Conservation (phyloP, 2,329 filamentous ascomycete species). For the Cladosporium sp. region DNA sequence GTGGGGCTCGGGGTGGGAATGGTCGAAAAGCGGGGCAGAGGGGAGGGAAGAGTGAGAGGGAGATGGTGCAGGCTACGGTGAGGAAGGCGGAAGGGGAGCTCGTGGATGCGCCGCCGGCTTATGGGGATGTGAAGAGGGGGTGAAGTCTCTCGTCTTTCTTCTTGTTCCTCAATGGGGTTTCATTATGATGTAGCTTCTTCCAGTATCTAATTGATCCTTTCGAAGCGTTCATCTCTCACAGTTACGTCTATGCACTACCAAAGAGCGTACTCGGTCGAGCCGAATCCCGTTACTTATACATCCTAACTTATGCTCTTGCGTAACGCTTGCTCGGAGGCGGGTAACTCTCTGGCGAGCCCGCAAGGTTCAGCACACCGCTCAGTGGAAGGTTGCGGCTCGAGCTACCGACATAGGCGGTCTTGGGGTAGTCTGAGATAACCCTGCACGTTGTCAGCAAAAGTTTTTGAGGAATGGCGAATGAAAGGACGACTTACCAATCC, state of each 20-base stretch:
- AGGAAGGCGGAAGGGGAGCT: neutral
- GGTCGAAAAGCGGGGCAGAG: neutral
- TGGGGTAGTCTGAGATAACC: conserved; percentile 54
- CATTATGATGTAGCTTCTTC: no score
- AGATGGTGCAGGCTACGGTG: neutral
- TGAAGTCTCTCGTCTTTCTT: neutral
- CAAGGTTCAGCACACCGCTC: conserved; percentile 20
- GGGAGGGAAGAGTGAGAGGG: neutral
- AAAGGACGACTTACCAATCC: conserved; percentile 59
- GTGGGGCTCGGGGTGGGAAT: no score
- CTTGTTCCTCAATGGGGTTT: no score
- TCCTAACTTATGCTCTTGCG: conserved; percentile 2
- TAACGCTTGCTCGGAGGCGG: neutral
- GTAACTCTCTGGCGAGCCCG: conserved; percentile 2
- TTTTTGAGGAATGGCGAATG: neutral
- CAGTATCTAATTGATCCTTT: no score
- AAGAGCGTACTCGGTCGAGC: no score
- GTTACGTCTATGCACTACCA: no score
- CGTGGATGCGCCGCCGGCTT: conserved; percentile 13
- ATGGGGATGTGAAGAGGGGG: conserved; percentile 13
- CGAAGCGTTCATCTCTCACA: no score
- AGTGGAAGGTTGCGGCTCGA: conserved; percentile 56
- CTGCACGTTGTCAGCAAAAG: conserved; percentile 11
- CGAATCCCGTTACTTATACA: neutral
- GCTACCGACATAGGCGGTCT: conserved; percentile 58